Evolutionary conservation across 225 moss, liverwort and hornwort genomes (phyloP).

Genomic region (Sphagnum tenellum): DNA sequence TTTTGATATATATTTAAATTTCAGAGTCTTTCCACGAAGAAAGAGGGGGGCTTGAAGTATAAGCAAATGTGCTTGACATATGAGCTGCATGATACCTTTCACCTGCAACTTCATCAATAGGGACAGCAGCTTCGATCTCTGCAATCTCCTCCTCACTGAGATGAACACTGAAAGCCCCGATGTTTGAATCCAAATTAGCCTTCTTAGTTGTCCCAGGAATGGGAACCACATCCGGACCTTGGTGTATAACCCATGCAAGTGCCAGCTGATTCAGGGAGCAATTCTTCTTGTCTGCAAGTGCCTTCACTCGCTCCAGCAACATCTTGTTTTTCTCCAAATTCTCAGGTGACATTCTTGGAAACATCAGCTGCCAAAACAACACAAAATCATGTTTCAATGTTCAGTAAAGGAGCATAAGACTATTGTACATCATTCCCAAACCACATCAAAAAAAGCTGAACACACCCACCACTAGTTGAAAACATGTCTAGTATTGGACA

Average conservation of each 20-base stretch:
- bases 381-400: too few relatives aligned
- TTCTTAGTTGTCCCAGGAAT: conserved; percentile 17
- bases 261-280: conserved; percentile 10
- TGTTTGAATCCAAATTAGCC: conserved; percentile 7
- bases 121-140: conserved; percentile 7
- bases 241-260: conserved; percentile 7
- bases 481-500: too few relatives aligned
- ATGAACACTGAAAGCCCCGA: background rate
- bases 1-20: too few relatives aligned
- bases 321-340: conserved; percentile 7
- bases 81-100: background rate
- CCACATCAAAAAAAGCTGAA: too few relatives aligned
- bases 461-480: too few relatives aligned
- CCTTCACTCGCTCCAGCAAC: conserved; percentile 8
- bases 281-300: conserved; percentile 2
- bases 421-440: too few relatives aligned
- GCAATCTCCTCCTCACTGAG: conserved; percentile 4
- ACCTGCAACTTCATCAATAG: background rate
- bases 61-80: background rate
- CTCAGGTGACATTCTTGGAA: conserved; percentile 3
- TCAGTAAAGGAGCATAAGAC: too few relatives aligned
- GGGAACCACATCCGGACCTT: conserved; percentile 7
- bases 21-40: conserved; percentile 2
- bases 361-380: too few relatives aligned
- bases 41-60: background rate